A percentile compares a stretch with the other conserved stretches of the same genome.
These are phyloP conservation scores for Fusarium brachygibbosum DNA, from an alignment of 2,329 filamentous ascomycete species.

Conservation along the genomic window DNA sequence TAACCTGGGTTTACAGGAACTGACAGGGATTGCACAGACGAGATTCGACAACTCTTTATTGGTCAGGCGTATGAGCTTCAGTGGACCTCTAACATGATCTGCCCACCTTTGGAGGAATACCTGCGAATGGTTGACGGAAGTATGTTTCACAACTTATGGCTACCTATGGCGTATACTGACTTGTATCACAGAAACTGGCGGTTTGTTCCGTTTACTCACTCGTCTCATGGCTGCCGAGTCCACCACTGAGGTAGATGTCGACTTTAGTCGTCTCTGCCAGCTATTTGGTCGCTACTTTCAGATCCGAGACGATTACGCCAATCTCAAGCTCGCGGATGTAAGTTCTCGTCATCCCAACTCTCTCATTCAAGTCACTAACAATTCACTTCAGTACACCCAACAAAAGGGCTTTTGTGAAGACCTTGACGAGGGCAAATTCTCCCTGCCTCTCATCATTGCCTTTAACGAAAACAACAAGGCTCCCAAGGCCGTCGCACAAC, in stretches of 20 bases:
- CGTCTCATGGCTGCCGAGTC: neutral
- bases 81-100: neutral
- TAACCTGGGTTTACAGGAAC: neutral
- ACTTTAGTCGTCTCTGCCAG: neutral
- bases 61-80: conserved; percentile 15
- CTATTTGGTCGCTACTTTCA: conserved; percentile 9
- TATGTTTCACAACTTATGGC: neutral
- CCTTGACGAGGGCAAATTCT: conserved; percentile 15
- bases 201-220: neutral
- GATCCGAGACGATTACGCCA: conserved; percentile 17
- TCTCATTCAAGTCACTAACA: neutral
- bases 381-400: neutral
- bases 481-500: neutral
- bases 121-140: conserved; percentile 9
- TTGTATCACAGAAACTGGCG: conserved; percentile 2
- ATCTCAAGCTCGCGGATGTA: conserved; percentile 2
- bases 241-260: neutral
- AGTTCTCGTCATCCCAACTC: neutral
- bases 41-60: conserved; percentile 1
- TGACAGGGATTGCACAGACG: neutral
- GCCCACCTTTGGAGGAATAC: conserved; percentile 9
- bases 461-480: conserved; percentile 1
- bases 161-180: neutral
- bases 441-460: neutral
- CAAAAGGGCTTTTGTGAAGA: conserved; percentile 20